Conservation (phyloP, 768 basidiomycete species). For the Leccinum pellstonianum region DNA sequence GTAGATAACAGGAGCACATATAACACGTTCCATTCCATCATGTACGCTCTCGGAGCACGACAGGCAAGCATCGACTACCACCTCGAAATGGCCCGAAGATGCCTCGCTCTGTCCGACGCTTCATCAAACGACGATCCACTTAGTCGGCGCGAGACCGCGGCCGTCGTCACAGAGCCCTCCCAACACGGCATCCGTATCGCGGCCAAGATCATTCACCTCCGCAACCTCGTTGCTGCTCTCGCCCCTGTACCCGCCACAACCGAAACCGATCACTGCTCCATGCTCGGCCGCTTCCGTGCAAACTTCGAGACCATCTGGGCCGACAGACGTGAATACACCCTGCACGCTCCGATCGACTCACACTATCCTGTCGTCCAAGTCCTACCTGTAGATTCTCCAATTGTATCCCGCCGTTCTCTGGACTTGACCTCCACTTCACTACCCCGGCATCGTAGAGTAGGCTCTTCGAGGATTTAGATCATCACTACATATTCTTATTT, state of each 20-base stretch:
- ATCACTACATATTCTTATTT: not conserved
- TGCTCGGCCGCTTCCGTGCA: conserved; percentile 22
- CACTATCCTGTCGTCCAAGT: conserved; percentile 3
- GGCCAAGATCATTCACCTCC: conserved; percentile 24
- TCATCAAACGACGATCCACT: conserved; percentile 2
- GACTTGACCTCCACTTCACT: conserved; percentile 9
- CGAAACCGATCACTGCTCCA: conserved; percentile 12
- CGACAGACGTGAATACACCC: conserved; percentile 12
- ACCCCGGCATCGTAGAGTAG: conserved; percentile 17
- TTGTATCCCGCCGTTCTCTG: conserved; percentile 4
- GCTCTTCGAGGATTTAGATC: conserved; percentile 23
- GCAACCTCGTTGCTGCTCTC: conserved; percentile 19
- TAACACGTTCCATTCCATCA: not conserved
- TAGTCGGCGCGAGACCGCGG: not conserved
- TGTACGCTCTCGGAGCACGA: conserved; percentile 13
- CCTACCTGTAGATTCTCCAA: conserved; percentile 1
- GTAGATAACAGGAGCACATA: not conserved
- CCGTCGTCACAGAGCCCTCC: conserved; percentile 3
- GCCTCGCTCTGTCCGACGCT: conserved; percentile 6
- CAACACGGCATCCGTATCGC: conserved; percentile 18
- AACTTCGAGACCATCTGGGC: conserved; percentile 21
- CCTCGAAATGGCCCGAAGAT: conserved; percentile 17
- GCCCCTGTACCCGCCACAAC: conserved; percentile 23
- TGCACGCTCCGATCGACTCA: conserved; percentile 5
- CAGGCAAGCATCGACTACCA: conserved; percentile 23